Evolutionary conservation across 192 early-diverging fungal species (phyloP).

Genomic region (Ambispora gerdemannii): DNA sequence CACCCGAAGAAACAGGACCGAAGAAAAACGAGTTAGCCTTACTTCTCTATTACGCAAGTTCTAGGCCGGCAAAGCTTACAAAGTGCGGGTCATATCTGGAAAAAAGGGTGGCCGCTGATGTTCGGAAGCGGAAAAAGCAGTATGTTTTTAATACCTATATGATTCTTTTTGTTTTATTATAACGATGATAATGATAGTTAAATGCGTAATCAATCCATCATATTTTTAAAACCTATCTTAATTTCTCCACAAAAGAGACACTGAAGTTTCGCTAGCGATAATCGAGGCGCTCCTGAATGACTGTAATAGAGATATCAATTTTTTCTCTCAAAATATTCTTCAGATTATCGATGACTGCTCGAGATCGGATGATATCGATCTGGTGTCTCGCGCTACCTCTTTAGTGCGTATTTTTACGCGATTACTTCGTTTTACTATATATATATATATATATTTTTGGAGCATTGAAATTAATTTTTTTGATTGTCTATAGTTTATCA

Average conservation of each 20-base stretch:
- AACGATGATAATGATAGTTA: not conserved
- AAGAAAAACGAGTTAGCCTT: constrained; percentile 80
- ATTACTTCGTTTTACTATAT: not conserved
- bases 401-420: constrained; percentile 44
- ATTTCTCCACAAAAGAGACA: constrained; percentile 44
- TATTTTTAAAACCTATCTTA: constrained; percentile 2
- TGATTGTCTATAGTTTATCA: constrained; percentile 53
- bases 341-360: constrained; percentile 63
- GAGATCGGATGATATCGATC: constrained; percentile 53
- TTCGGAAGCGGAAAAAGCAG: constrained; percentile 54
- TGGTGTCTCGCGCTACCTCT: constrained; percentile 56
- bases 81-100: constrained; percentile 86
- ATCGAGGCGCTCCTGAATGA: constrained; percentile 65
- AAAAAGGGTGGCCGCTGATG: constrained; percentile 63
- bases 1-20: constrained; percentile 65
- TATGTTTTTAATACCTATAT: constrained; percentile 42
- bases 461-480: not conserved
- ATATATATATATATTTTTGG: not conserved
- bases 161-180: not conserved
- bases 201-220: not conserved
- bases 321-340: constrained; percentile 80
- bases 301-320: constrained; percentile 72
- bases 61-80: constrained; percentile 83
- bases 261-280: constrained; percentile 70
- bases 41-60: constrained; percentile 82